Base-by-base conservation (phyloP, 164 flowering plant genomes). In the Kingdonia uniflora region DNA sequence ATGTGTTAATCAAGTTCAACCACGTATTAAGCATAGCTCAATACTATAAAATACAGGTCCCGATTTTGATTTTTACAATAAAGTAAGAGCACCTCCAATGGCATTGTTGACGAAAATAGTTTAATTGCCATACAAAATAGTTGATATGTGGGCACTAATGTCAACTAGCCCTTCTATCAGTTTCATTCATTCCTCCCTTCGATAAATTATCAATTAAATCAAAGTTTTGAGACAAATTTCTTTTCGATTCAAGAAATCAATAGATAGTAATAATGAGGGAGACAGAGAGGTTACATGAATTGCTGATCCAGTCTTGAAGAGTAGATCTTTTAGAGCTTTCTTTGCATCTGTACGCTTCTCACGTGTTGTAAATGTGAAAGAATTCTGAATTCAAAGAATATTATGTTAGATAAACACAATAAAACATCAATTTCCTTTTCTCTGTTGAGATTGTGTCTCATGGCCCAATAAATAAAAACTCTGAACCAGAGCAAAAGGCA, bases 271-370 rank as follows among this genome's bases (percentile, higher is more conserved):
- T 47, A 51, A 37, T 16, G 14, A 19, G 16, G 22, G 21, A 19
- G 21, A 5, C n/a, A 19, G 35, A 50, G 25, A 41, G 43, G 33
- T 5, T 61, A 77, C 81, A 83, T 73, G 62, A 61, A 65, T 77
- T 15, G 70, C 49, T 41, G 64, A 62, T 20, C 82, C 77, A 50
- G 66, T 66, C 8, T 65, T 65, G 57, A 13, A 71, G 20, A 84
- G 76, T 44, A 85, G 75, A 66, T 72, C 62, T 38, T 77, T 80
- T 54, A 88, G 63, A 50, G 89, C 91, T 68, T 65, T 83, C 71
- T 79, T 88, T 55, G 81, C 48, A 72, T 81, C 91, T 58, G 91
- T 74, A 50, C 87, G 91, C 74, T 74, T 88, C 58, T 80, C 77
- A 49, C 89, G 95, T 22, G 58, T 65, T 58, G 64, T 51, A 62